phyloP scores from a whole-genome alignment of 116 monocot species.

The Zostera marina region DNA sequence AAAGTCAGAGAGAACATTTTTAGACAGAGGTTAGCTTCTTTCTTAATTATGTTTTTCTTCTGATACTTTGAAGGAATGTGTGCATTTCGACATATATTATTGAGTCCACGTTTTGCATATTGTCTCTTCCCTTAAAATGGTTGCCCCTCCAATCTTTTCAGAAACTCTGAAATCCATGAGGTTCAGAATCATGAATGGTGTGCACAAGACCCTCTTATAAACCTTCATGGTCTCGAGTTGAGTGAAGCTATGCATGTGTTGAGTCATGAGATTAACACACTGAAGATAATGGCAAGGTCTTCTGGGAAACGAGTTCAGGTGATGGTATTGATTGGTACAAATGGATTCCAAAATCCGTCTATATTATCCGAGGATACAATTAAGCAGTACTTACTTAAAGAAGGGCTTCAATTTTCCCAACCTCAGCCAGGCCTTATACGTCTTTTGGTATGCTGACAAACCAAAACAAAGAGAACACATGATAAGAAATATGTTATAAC shows the following conservation, averaged over 20 bases:
- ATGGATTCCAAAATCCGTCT: conserved; percentile 32
- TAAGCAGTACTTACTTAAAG: conserved; percentile 57
- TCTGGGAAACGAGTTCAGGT: conserved; percentile 40
- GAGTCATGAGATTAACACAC: conserved; percentile 41
- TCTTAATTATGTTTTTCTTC: neutral
- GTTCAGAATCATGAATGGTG: conserved; percentile 24
- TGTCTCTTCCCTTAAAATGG: neutral
- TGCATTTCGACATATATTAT: neutral
- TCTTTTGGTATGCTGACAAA: conserved; percentile 23
- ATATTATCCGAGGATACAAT: conserved; percentile 44
- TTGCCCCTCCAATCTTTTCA: conserved; percentile 12
- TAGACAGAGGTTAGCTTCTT: conserved; percentile 45
- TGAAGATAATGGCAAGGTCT: conserved; percentile 40
- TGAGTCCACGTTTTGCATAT: neutral
- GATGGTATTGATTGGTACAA: conserved; percentile 53
- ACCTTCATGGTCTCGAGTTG: conserved; percentile 69
- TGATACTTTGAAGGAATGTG: neutral
- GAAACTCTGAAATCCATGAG: conserved; percentile 20
- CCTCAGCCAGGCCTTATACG: conserved; percentile 62
- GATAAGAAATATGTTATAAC: too few relatives aligned
- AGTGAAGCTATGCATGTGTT: conserved; percentile 75
- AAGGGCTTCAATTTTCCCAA: conserved; percentile 51
- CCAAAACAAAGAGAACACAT: too few relatives aligned
- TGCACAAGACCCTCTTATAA: conserved; percentile 45
- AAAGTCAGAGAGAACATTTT: conserved; percentile 67